These are phyloP conservation scores for Hymenochaete sp. DNA, from an alignment of 1,284 basidiomycete genomes.

Conservation along the genomic window DNA sequence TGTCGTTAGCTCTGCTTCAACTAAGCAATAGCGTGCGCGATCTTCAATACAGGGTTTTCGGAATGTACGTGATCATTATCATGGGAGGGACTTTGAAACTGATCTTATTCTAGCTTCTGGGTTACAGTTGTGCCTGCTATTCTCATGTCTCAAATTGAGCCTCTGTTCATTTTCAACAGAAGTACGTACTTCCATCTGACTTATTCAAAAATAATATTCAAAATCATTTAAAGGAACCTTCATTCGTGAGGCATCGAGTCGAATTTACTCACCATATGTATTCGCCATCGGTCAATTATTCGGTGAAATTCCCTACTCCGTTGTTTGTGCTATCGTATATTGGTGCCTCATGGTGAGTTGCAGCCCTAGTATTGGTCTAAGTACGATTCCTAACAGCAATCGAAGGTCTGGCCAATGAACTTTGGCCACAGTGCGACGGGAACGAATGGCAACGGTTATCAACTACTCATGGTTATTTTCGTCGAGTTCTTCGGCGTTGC, in stretches of 20 bases:
- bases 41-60: slow-evolving; percentile 79
- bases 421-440: slow-evolving; percentile 60
- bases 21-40: slow-evolving; percentile 59
- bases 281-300: slow-evolving; percentile 79
- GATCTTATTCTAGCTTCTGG: slow-evolving; percentile 47
- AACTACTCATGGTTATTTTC: slow-evolving; percentile 62
- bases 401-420: slow-evolving; percentile 59
- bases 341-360: slow-evolving; percentile 61
- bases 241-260: slow-evolving; percentile 63
- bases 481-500: slow-evolving; percentile 72
- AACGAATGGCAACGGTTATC: slow-evolving; percentile 63
- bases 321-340: slow-evolving; percentile 66
- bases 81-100: background rate
- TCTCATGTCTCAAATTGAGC: slow-evolving; percentile 76
- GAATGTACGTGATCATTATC: slow-evolving; percentile 39
- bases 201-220: no score
- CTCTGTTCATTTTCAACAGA: slow-evolving; percentile 79
- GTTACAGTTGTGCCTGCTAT: slow-evolving; percentile 64
- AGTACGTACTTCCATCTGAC: slow-evolving; percentile 34
- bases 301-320: slow-evolving; percentile 75
- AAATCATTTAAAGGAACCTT: no score
- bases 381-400: slow-evolving; percentile 23
- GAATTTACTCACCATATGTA: slow-evolving; percentile 72
- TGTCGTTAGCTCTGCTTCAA: slow-evolving; percentile 80
- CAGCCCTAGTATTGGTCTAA: slow-evolving; percentile 2